A percentile compares a stretch with the other conserved stretches of the same genome.
These are phyloP conservation scores for Tetracladium setigerum DNA, from an alignment of 495 filamentous ascomycete genomes.

Conservation along the genomic window DNA sequence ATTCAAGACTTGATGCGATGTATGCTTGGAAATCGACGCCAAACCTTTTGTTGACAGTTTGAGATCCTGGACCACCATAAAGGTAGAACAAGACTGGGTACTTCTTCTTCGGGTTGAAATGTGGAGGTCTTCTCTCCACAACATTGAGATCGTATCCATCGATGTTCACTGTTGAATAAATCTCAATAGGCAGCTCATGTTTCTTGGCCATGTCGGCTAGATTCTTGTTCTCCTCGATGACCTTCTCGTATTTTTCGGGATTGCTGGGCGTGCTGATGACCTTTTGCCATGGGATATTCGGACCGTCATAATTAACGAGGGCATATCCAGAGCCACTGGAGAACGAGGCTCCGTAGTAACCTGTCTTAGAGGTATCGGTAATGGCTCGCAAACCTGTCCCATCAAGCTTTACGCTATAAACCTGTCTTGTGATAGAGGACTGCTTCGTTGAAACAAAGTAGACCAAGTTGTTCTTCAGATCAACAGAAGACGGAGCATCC, in stretches of 20 bases:
- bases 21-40: conserved; percentile 86
- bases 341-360: conserved; percentile 83
- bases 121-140: conserved; percentile 80
- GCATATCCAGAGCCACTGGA: conserved; percentile 75
- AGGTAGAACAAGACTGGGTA: conserved; percentile 94
- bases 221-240: conserved; percentile 68
- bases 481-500: conserved; percentile 78
- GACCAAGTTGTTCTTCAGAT: conserved; percentile 73
- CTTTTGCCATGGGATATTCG: conserved; percentile 85
- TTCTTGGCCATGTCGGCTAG: conserved; percentile 62
- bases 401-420: conserved; percentile 85
- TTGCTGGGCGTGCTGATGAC: conserved; percentile 77
- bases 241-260: conserved; percentile 49
- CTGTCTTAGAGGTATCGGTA: conserved; percentile 68
- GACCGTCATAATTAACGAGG: conserved; percentile 74
- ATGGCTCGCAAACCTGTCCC: conserved; percentile 59
- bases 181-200: conserved; percentile 75
- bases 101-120: conserved; percentile 77
- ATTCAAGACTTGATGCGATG: conserved; percentile 78
- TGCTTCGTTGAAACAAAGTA: conserved; percentile 89
- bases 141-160: conserved; percentile 75
- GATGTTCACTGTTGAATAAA: conserved; percentile 78
- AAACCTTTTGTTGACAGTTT: conserved; percentile 77
- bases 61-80: conserved; percentile 87
- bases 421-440: conserved; percentile 78